Base-by-base conservation (phyloP, 2,329 filamentous ascomycete genomes). In the Apiospora sp. region DNA sequence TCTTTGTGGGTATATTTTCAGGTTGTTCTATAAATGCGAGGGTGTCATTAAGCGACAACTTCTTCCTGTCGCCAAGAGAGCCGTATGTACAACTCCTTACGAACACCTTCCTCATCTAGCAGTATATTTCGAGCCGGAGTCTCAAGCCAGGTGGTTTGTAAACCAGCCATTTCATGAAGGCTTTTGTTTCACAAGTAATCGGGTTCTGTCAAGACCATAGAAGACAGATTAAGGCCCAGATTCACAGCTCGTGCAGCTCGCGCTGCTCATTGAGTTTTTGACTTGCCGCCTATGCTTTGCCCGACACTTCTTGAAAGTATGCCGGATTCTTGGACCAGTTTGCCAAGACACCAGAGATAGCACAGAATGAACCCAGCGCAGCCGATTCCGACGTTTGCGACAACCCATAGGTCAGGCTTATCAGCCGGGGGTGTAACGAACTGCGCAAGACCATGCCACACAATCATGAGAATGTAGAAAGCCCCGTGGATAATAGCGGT, bases 371-470 rank as follows among this genome's bases (percentile, higher is more conserved):
- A 99, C 0, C 94, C 96, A 4, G 90, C 92, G 30, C 94, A 94
- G 10, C 96, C 96, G 30, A 98, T 83, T 24, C 94, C 91, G 12
- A 96, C 95, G 79, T 99, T 99, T 16, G 91, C 88, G 3, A 99
- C 95, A 3, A 97, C 92, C 96, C 96, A 99, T 1, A 99, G 84
- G 84, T 99, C 96, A 0, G 96, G 96, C 83, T 97, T 98, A 72
- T 88, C 87, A 0, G 84, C 77, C 5, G 96, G 95, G 19, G 95
- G 91, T 13, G 82, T 74, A 0, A 95, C 83, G 73, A 91, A 91
- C 1, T 88, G 88, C 76, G 98, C 94, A 0, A 91, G 84, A 16
- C 94, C 82, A 81, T 99, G 96, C 94, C 96, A 98, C 19, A 82
- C 87, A 19, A 90, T 85, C 92, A 98, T 98, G 44, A 86, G 87